Percentiles rank a stretch among this genome's conserved stretches.
Conservation (phyloP, 2,329 filamentous ascomycete species). For the Colletotrichum horii region DNA sequence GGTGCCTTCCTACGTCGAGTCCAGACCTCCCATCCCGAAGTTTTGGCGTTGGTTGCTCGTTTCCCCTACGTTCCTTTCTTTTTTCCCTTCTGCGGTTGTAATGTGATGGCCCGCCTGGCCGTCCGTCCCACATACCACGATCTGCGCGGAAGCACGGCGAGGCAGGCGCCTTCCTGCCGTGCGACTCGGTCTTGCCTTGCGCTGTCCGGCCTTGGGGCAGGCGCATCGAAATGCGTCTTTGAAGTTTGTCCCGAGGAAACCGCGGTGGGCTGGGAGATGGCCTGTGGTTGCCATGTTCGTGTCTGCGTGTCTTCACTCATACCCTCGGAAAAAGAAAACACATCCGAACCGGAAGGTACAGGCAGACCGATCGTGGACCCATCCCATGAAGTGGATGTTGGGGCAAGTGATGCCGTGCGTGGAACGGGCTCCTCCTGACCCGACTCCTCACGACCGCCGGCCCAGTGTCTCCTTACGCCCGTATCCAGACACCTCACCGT, state of each 20-base stretch:
- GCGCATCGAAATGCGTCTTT: background rate
- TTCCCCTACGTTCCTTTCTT: background rate
- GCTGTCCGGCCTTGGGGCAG: background rate
- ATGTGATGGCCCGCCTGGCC: background rate
- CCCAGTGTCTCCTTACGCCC: slow-evolving; percentile 3
- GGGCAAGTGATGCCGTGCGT: background rate
- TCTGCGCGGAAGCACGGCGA: background rate
- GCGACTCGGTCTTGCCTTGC: background rate
- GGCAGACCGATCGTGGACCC: background rate
- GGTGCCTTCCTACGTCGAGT: background rate
- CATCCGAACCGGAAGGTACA: background rate
- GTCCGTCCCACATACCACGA: background rate
- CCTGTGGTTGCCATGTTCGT: background rate
- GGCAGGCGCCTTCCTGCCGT: background rate
- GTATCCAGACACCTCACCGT: slow-evolving; percentile 1
- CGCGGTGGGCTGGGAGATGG: background rate
- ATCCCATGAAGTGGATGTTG: background rate
- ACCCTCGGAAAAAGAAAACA: background rate
- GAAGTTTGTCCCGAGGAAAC: background rate
- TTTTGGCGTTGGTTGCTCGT: background rate
- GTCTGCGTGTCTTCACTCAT: slow-evolving; percentile 1
- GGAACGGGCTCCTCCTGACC: background rate
- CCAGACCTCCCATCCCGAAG: background rate
- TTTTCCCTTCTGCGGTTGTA: background rate
- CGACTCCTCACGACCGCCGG: background rate